phyloP scores from a whole-genome alignment of 768 basidiomycete species.

The Lactarius sanguifluus region DNA sequence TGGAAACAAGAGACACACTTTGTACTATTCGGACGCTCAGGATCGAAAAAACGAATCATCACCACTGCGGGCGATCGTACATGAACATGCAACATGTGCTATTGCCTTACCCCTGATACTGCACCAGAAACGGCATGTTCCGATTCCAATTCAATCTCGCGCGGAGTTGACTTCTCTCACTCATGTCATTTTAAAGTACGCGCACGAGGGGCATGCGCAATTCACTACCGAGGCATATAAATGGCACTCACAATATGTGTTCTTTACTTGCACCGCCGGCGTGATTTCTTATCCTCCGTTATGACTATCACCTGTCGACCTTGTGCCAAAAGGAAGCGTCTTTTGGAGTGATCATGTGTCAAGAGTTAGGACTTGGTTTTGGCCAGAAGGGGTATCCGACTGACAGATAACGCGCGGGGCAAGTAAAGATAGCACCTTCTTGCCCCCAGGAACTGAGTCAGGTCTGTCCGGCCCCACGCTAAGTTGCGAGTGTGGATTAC shows the following conservation, averaged over 20 bases:
- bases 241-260: conserved; percentile 4
- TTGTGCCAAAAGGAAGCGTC: background rate
- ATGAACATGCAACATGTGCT: conserved; percentile 18
- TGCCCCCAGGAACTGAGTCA: background rate
- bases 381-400: conserved; percentile 15
- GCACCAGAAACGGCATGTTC: conserved; percentile 16
- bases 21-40: background rate
- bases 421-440: conserved; percentile 6
- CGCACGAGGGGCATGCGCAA: conserved; percentile 15
- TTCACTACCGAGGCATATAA: conserved; percentile 10
- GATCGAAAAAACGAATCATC: conserved; percentile 22
- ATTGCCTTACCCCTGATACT: conserved; percentile 23
- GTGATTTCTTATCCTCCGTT: conserved; percentile 10
- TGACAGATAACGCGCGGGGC: conserved; percentile 6
- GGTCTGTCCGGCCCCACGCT: conserved; percentile 9
- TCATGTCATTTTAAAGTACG: conserved; percentile 13
- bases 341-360: conserved; percentile 6
- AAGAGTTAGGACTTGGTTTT: conserved; percentile 4
- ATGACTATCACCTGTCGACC: background rate
- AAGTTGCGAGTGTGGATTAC: background rate
- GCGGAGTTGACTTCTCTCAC: conserved; percentile 16
- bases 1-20: conserved; percentile 11
- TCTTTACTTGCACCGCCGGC: conserved; percentile 5
- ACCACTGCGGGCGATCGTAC: conserved; percentile 19
- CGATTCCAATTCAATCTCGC: conserved; percentile 20